Percentiles rank a stretch among this genome's conserved stretches.
phyloP scores from a whole-genome alignment of 1,284 basidiomycete species.

The Entoloma clypeatum region DNA sequence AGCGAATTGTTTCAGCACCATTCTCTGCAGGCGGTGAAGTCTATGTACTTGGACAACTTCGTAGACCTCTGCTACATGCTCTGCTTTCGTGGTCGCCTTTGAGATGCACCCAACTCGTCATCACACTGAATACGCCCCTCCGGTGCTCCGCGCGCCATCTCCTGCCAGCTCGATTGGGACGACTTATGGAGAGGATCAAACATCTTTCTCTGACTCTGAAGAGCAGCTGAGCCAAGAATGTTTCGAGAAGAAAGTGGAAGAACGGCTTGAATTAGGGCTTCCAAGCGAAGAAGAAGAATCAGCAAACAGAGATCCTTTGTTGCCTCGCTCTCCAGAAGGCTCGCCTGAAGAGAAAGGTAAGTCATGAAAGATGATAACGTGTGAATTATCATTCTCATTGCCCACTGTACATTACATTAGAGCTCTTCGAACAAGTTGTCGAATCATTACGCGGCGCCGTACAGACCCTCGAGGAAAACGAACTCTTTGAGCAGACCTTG shows the following conservation, averaged over 20 bases:
- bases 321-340: slow-evolving; percentile 31
- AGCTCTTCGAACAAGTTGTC: slow-evolving; percentile 47
- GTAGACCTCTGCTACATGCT: too few relatives aligned
- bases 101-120: slow-evolving; percentile 25
- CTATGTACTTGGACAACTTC: too few relatives aligned
- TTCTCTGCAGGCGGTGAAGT: too few relatives aligned
- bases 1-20: too few relatives aligned
- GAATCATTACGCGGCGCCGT: slow-evolving; percentile 48
- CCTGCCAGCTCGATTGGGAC: slow-evolving; percentile 72
- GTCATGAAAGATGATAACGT: slow-evolving; percentile 21
- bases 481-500: slow-evolving; percentile 59
- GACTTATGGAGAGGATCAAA: slow-evolving; percentile 58
- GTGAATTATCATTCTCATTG: slow-evolving; percentile 12
- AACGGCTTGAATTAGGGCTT: slow-evolving; percentile 39
- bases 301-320: slow-evolving; percentile 39
- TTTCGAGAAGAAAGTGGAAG: slow-evolving; percentile 52
- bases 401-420: slow-evolving; percentile 25
- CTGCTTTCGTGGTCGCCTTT: too few relatives aligned
- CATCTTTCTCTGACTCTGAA: slow-evolving; percentile 51
- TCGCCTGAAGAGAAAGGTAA: slow-evolving; percentile 41
- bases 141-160: slow-evolving; percentile 63
- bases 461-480: slow-evolving; percentile 59
- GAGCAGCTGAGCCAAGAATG: slow-evolving; percentile 41
- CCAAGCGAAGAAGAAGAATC: slow-evolving; percentile 42
- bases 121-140: slow-evolving; percentile 55